phyloP scores from a whole-genome alignment of 148 eudicot species.

The Camellia japonica region DNA sequence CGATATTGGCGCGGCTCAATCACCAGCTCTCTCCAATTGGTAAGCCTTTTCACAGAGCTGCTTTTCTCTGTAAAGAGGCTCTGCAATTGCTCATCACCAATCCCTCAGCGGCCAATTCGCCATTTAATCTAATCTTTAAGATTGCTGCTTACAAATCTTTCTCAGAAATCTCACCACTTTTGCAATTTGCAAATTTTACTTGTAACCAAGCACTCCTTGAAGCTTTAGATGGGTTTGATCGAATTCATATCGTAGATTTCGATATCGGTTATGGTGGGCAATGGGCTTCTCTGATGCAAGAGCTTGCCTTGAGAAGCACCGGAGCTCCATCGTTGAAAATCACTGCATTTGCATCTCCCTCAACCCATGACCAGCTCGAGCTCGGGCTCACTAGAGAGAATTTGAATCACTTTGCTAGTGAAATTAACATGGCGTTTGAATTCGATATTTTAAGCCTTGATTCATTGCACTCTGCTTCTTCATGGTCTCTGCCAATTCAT shows the following conservation, averaged over 20 bases:
- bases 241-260: constrained; percentile 72
- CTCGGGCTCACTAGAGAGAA: constrained; percentile 67
- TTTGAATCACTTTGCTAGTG: constrained; percentile 73
- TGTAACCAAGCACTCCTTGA: constrained; percentile 84
- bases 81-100: constrained; percentile 51
- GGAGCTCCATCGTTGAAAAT: constrained; percentile 64
- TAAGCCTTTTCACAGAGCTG: constrained; percentile 78
- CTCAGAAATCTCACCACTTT: constrained; percentile 78
- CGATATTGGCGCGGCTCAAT: constrained; percentile 99
- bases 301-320: constrained; percentile 64
- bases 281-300: constrained; percentile 96
- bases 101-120: constrained; percentile 32
- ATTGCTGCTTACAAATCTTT: constrained; percentile 83
- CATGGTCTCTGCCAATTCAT: constrained; percentile 50
- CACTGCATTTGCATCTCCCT: constrained; percentile 64
- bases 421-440: constrained; percentile 67
- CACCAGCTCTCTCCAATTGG: constrained; percentile 85
- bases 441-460: constrained; percentile 65
- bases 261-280: constrained; percentile 94
- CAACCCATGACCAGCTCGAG: constrained; percentile 62
- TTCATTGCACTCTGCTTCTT: constrained; percentile 47
- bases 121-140: constrained; percentile 71
- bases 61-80: constrained; percentile 79
- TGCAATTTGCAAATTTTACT: constrained; percentile 82
- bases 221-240: constrained; percentile 58